Evolutionary conservation across 1,139 yeast species (phyloP).

Genomic region (Geotrichum australiense): DNA sequence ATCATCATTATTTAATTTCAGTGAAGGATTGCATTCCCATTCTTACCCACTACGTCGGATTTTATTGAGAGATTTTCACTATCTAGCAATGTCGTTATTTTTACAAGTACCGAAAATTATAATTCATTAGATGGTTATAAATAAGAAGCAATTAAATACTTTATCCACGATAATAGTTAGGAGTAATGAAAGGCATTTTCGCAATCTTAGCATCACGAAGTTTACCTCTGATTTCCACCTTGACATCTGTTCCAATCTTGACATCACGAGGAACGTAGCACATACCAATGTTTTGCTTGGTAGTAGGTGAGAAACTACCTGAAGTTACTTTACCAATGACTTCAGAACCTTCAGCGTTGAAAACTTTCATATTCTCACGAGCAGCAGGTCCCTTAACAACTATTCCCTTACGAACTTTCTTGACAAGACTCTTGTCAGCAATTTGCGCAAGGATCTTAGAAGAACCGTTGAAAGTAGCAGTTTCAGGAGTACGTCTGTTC

Average conservation of each 20-base stretch:
- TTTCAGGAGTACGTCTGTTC: conserved; percentile 49
- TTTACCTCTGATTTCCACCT: conserved; percentile 79
- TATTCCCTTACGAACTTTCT: conserved; percentile 69
- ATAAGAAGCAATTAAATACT: no score
- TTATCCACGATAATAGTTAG: conserved; percentile 51
- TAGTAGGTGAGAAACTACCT: conserved; percentile 84
- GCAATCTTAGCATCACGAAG: conserved; percentile 64
- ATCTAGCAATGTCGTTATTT: no score
- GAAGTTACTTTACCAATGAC: conserved; percentile 76
- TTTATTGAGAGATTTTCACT: no score
- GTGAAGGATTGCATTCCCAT: no score
- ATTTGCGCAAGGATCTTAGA: conserved; percentile 63
- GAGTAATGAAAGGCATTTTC: conserved; percentile 77
- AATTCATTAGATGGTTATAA: no score
- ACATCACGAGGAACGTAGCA: conserved; percentile 69
- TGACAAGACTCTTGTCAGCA: conserved; percentile 51
- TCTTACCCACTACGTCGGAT: no score
- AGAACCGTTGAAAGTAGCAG: conserved; percentile 70
- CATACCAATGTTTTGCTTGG: conserved; percentile 79
- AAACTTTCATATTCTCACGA: conserved; percentile 71
- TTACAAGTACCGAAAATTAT: no score
- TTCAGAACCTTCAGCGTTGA: conserved; percentile 43
- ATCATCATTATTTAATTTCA: no score
- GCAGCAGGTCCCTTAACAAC: conserved; percentile 85
- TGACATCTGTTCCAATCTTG: conserved; percentile 69